Evolutionary conservation across 2,329 filamentous ascomycete species (phyloP).

Genomic region (Colletotrichum melonis): DNA sequence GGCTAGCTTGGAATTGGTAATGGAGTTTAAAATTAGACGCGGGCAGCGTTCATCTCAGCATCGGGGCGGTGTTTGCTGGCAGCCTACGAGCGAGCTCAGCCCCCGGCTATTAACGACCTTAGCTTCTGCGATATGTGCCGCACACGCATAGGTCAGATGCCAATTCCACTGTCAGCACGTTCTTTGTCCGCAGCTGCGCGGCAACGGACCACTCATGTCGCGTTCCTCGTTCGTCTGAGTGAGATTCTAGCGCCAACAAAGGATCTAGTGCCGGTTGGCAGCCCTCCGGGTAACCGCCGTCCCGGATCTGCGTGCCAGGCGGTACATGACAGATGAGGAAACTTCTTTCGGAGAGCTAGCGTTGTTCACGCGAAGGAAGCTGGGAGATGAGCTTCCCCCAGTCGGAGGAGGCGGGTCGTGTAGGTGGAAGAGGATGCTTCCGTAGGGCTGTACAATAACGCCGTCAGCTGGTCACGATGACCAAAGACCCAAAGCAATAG

Average conservation of each 20-base stretch:
- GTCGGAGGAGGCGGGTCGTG: not conserved
- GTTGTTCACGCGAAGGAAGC: not conserved
- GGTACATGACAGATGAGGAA: not conserved
- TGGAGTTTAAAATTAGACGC: slow-evolving; percentile 3
- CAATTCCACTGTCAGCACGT: not conserved
- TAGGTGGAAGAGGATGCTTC: slow-evolving; percentile 18
- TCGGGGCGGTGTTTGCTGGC: not conserved
- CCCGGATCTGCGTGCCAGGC: not conserved
- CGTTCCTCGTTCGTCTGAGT: not conserved
- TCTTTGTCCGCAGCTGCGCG: slow-evolving; percentile 9
- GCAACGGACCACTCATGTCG: slow-evolving; percentile 15
- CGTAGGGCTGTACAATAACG: slow-evolving; percentile 25
- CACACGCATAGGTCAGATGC: slow-evolving; percentile 2
- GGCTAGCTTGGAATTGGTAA: not conserved
- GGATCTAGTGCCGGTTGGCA: not conserved
- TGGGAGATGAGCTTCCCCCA: not conserved
- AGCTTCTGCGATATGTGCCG: not conserved
- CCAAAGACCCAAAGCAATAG: no score
- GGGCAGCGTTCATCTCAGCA: not conserved
- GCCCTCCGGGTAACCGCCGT: not conserved
- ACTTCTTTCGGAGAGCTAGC: not conserved
- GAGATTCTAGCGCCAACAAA: slow-evolving; percentile 3
- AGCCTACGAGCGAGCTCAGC: not conserved
- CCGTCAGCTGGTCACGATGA: not conserved
- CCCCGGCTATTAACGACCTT: not conserved